Percentiles rank a stretch among this genome's conserved stretches.
Evolutionary conservation across 2,329 filamentous ascomycete genomes (phyloP).

Genomic region (Dactylonectria estremocensis): DNA sequence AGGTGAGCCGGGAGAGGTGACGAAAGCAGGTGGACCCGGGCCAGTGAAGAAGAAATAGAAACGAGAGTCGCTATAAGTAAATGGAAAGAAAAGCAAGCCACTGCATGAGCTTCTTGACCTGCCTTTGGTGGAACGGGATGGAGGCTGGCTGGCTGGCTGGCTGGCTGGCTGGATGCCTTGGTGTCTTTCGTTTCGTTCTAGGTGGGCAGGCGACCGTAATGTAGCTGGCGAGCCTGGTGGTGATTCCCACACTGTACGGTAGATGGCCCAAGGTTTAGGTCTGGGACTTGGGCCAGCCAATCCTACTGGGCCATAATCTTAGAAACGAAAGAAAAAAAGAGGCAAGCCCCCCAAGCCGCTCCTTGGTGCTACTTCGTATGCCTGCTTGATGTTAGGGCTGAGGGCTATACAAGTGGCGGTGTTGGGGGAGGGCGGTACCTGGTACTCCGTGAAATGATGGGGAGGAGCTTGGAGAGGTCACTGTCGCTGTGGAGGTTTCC

Average conservation of each 20-base stretch:
- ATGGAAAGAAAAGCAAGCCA: conserved; percentile 12
- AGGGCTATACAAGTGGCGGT: conserved; percentile 17
- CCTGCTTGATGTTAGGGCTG: conserved; percentile 22
- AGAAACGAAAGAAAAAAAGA: conserved; percentile 23
- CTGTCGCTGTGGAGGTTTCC: background rate
- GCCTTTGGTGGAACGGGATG: conserved; percentile 27
- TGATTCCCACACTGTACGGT: conserved; percentile 44
- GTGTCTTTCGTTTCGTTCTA: conserved; percentile 14
- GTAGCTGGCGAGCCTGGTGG: conserved; percentile 33
- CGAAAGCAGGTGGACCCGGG: conserved; percentile 18
- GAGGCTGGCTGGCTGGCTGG: conserved; percentile 11
- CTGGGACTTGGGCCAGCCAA: conserved; percentile 2
- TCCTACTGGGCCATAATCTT: conserved; percentile 30
- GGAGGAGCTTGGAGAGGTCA: conserved; percentile 23
- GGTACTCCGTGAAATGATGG: conserved; percentile 30
- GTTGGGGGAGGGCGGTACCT: conserved; percentile 17
- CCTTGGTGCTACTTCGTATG: conserved; percentile 21
- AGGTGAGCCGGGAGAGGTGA: conserved; percentile 5
- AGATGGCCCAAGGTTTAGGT: conserved; percentile 15
- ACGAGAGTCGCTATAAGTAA: background rate
- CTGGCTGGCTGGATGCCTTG: conserved; percentile 32
- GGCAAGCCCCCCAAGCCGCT: conserved; percentile 3
- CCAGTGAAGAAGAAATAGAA: background rate
- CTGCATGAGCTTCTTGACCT: background rate
- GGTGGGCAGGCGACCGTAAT: no score